Conservation (phyloP, 371 early-diverging fungal species). For the Dichotomocladium elegans region DNA sequence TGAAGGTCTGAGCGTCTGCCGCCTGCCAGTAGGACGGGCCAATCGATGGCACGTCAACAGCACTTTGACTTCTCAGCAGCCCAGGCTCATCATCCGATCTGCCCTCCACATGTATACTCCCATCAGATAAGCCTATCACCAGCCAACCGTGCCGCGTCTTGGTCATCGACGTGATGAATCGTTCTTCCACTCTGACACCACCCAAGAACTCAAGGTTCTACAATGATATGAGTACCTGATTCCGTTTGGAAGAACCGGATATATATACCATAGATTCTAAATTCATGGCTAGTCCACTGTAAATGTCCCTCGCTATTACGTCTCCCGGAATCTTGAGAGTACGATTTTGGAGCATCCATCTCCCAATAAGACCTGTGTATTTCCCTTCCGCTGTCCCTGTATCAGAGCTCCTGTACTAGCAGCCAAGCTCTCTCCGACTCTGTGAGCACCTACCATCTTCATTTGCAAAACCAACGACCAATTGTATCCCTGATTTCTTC, state of each 20-base stretch:
- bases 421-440: too few species aligned
- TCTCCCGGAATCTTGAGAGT: slow-evolving; percentile 5
- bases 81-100: slow-evolving; percentile 5
- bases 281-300: background rate
- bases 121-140: slow-evolving; percentile 39
- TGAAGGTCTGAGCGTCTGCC: slow-evolving; percentile 5
- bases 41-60: background rate
- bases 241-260: too few species aligned
- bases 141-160: slow-evolving; percentile 12
- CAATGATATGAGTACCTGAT: too few species aligned
- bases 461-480: slow-evolving; percentile 11
- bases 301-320: slow-evolving; percentile 2
- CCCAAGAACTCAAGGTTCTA: background rate
- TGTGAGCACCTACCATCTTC: background rate
- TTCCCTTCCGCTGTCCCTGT: background rate
- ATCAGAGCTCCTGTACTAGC: too few species aligned
- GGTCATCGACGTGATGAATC: slow-evolving; percentile 28
- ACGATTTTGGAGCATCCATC: slow-evolving; percentile 9
- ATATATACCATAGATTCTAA: slow-evolving; percentile 1
- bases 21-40: slow-evolving; percentile 19
- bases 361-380: background rate
- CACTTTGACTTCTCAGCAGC: background rate
- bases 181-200: background rate
- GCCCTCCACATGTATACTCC: slow-evolving; percentile 31
- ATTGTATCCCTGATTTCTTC: background rate